A percentile compares a stretch with the other conserved stretches of the same genome.
Conservation (phyloP, 306 rosid genomes). For the Nissolia schottii region DNA sequence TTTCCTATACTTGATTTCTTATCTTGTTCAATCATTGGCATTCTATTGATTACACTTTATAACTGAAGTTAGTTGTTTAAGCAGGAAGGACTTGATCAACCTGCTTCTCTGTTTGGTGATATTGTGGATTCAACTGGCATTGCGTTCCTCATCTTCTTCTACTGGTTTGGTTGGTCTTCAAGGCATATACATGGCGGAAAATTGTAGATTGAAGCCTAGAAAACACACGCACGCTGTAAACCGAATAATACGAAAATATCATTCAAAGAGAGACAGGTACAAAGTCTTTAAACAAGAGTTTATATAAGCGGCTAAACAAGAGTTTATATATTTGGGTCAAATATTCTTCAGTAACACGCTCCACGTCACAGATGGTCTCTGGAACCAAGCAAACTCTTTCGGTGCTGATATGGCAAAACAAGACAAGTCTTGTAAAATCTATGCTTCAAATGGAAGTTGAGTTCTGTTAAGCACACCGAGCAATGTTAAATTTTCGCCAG, state of each 20-base stretch:
- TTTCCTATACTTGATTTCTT: conserved; percentile 13
- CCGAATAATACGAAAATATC: too few relatives aligned
- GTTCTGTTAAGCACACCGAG: conserved; percentile 38
- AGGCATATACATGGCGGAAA: too few relatives aligned
- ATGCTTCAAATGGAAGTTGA: conserved; percentile 52
- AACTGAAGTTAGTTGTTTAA: conserved; percentile 29
- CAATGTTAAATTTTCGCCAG: conserved; percentile 40
- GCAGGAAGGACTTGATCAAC: conserved; percentile 81
- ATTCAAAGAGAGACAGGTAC: too few relatives aligned
- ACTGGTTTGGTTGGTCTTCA: conserved; percentile 56
- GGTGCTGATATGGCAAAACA: conserved; percentile 57
- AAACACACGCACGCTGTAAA: too few relatives aligned
- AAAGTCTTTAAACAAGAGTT: too few relatives aligned
- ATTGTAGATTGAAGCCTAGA: too few relatives aligned
- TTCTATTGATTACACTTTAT: conserved; percentile 11
- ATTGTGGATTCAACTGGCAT: conserved; percentile 39
- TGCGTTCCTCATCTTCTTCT: conserved; percentile 48
- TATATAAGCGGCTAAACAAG: too few relatives aligned
- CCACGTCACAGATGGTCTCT: too few relatives aligned
- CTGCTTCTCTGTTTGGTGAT: conserved; percentile 59
- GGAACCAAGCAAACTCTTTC: too few relatives aligned
- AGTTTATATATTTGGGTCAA: too few relatives aligned
- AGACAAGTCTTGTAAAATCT: conserved; percentile 50
- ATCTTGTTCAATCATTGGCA: conserved; percentile 13
- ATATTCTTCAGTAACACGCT: too few relatives aligned